Base-by-base conservation (phyloP, 352 stramenopile species). In the Phytophthora cactorum region DNA sequence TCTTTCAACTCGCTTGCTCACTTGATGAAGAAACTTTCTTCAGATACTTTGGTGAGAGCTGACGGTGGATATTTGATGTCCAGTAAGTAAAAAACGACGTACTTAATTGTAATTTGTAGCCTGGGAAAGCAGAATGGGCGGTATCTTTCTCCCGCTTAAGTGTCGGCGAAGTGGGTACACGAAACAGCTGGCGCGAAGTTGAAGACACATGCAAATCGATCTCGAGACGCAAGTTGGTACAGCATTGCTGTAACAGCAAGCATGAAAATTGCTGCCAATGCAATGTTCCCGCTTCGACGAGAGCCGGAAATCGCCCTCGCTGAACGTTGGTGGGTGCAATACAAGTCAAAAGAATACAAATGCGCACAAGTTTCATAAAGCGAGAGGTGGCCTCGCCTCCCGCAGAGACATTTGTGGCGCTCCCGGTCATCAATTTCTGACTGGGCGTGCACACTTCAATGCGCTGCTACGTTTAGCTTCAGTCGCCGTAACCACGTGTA, bases 401-500 rank as follows among this genome's bases (percentile, higher is more conserved):
- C 36, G 61, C 44, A 57, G 54, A 58, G 60, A 63, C 60, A 64
- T 47, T 63, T 36, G 52, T 32, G 52, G 28, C 52, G 36, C 44
- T 22, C 17, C 39, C 25, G 46, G n/a, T 44, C 25, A 50, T 55
- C 22, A 38, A 56, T 57, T 69, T 64, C 62, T 59, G 53, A 22
- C 53, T 9, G 41, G 36, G 34, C 34, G 12, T 12, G 52, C 36
- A 52, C 53, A 60, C 34, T 28, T 60, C 54, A 28, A 45, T 57
- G 57, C 12, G 45, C 45, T 55, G 44, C 14, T 64, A 39, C 57
- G 52, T 63, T 70, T 65, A 69, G 62, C 38, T 69, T 59, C 62
- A 63, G 38, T 58, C 45, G 36, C 52, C 1, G 44, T 68, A 70
- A 70, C 63, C 63, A 70, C 63, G 63, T 70, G 63, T 31, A 54